These are phyloP conservation scores for Trichoderma gracile DNA, from an alignment of 2,329 filamentous ascomycete species.

Conservation along the genomic window DNA sequence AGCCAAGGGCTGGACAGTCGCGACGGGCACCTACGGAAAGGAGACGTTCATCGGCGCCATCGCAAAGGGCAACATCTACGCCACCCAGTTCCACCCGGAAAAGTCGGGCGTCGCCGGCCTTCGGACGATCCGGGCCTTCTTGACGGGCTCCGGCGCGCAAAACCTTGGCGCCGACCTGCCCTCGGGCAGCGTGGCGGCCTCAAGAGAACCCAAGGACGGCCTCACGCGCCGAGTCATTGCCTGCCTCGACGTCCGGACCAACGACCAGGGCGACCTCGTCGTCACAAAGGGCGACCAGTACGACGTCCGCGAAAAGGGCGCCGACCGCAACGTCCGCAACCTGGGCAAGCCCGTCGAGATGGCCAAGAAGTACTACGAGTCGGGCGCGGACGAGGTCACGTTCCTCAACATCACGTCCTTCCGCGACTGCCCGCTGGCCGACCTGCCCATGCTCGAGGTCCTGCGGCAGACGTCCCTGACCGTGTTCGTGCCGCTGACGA, in stretches of 20 bases:
- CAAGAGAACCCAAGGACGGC: slow-evolving; percentile 54
- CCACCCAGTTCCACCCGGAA: slow-evolving; percentile 96
- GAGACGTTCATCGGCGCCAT: slow-evolving; percentile 93
- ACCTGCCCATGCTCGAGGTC: slow-evolving; percentile 95
- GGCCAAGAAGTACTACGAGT: slow-evolving; percentile 90
- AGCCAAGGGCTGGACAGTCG: slow-evolving; percentile 84
- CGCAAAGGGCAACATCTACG: slow-evolving; percentile 80
- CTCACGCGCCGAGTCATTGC: slow-evolving; percentile 93
- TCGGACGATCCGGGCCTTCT: slow-evolving; percentile 79
- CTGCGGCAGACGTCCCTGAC: slow-evolving; percentile 81
- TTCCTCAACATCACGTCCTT: slow-evolving; percentile 99
- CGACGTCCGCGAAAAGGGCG: slow-evolving; percentile 87
- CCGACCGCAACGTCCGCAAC: slow-evolving; percentile 72
- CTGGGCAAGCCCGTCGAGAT: slow-evolving; percentile 96
- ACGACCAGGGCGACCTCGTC: slow-evolving; percentile 91
- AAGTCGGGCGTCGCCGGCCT: slow-evolving; percentile 92
- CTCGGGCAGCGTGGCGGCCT: slow-evolving; percentile 24
- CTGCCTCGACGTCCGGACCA: slow-evolving; percentile 91
- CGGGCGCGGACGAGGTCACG: slow-evolving; percentile 94
- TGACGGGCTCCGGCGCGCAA: slow-evolving; percentile 66
- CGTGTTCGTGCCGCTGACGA: slow-evolving; percentile 93
- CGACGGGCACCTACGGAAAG: slow-evolving; percentile 80
- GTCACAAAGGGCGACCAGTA: slow-evolving; percentile 99
- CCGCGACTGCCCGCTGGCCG: slow-evolving; percentile 88
- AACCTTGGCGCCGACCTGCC: slow-evolving; percentile 43